These are phyloP conservation scores for Eucalyptus marginata DNA, from an alignment of 345 rosid genomes.

Conservation along the genomic window DNA sequence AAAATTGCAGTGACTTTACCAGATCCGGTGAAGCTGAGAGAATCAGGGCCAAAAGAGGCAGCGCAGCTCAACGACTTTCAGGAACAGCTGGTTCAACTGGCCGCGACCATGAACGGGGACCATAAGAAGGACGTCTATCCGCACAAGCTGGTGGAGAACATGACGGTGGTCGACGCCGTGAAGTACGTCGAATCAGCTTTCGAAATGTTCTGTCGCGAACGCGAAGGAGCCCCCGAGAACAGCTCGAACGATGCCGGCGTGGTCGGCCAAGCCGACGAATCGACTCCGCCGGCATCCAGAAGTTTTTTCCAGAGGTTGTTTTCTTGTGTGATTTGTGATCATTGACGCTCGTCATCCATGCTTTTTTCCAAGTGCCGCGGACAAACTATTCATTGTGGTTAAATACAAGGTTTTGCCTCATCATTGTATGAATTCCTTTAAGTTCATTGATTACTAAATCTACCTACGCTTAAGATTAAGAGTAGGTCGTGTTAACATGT, in stretches of 20 bases:
- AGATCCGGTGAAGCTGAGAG: slow-evolving; percentile 34
- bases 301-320: slow-evolving; percentile 5
- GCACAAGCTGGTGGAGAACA: slow-evolving; percentile 32
- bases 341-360: neutral
- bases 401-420: neutral
- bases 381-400: neutral
- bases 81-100: slow-evolving; percentile 47
- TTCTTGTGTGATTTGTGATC: slow-evolving; percentile 33
- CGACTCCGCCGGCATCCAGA: neutral
- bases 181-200: slow-evolving; percentile 36
- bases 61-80: slow-evolving; percentile 57
- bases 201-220: slow-evolving; percentile 17
- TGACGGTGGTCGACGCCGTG: slow-evolving; percentile 42
- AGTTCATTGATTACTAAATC: neutral
- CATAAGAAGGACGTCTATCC: slow-evolving; percentile 27
- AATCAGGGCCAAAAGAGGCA: slow-evolving; percentile 19
- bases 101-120: slow-evolving; percentile 52
- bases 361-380: neutral
- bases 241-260: slow-evolving; percentile 19
- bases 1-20: slow-evolving; percentile 26
- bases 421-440: neutral
- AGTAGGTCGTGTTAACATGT: neutral
- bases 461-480: neutral
- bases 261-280: neutral
- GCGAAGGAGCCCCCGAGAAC: slow-evolving; percentile 19